phyloP scores from a whole-genome alignment of 2,329 filamentous ascomycete species.

The Fusarium papillatum region DNA sequence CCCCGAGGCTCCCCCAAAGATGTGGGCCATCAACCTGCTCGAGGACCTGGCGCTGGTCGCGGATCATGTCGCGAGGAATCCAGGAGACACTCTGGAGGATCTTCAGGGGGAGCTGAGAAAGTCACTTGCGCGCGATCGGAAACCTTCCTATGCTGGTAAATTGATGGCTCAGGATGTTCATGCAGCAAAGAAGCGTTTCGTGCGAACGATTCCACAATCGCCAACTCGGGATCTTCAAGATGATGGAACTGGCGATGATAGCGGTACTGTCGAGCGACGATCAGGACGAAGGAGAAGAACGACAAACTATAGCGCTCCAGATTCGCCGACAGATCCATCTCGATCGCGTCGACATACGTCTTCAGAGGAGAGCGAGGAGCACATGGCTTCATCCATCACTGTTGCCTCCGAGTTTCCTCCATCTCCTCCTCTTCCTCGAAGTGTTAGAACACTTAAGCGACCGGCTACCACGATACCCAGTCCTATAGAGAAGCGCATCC shows the following conservation, averaged over 20 bases:
- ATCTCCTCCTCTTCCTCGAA: slow-evolving; percentile 41
- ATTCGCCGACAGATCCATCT: slow-evolving; percentile 33
- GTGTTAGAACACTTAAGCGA: slow-evolving; percentile 39
- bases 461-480: slow-evolving; percentile 34
- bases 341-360: slow-evolving; percentile 35
- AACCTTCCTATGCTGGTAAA: slow-evolving; percentile 46
- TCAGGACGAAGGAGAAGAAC: slow-evolving; percentile 38
- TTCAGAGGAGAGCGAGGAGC: slow-evolving; percentile 41
- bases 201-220: slow-evolving; percentile 37
- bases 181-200: slow-evolving; percentile 46
- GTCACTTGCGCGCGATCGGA: slow-evolving; percentile 45
- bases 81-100: slow-evolving; percentile 42
- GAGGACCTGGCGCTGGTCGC: slow-evolving; percentile 45
- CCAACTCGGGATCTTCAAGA: slow-evolving; percentile 36
- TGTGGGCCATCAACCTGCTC: slow-evolving; percentile 47
- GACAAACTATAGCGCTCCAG: slow-evolving; percentile 35
- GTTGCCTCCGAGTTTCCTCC: slow-evolving; percentile 43
- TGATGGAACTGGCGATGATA: slow-evolving; percentile 29
- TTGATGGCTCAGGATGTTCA: slow-evolving; percentile 47
- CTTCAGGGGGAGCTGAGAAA: slow-evolving; percentile 42
- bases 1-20: slow-evolving; percentile 45
- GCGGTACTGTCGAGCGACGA: slow-evolving; percentile 34
- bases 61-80: slow-evolving; percentile 45
- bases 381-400: slow-evolving; percentile 44
- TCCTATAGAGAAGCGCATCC: slow-evolving; percentile 40